phyloP scores from a whole-genome alignment of 345 rosid genomes.

The Raphanus sativus region DNA sequence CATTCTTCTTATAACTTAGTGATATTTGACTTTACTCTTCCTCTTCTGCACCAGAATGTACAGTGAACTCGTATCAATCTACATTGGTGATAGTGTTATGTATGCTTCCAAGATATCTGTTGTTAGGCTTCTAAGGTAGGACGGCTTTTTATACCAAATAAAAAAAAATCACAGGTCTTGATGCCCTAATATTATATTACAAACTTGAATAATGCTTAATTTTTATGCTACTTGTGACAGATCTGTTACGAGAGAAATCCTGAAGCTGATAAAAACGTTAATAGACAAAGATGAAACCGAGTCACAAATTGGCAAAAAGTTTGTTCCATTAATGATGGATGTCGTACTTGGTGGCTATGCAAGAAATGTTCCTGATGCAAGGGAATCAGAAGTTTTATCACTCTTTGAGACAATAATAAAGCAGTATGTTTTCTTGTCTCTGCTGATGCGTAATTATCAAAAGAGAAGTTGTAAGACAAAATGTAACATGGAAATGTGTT shows the following conservation, averaged over 20 bases:
- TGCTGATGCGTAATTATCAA: slow-evolving; percentile 28
- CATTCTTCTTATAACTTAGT: neutral
- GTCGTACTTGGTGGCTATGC: slow-evolving; percentile 96
- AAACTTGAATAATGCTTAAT: slow-evolving; percentile 17
- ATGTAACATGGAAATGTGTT: slow-evolving; percentile 23
- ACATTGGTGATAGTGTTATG: slow-evolving; percentile 84
- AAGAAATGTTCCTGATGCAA: slow-evolving; percentile 95
- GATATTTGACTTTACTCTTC: neutral
- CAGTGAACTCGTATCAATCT: slow-evolving; percentile 92
- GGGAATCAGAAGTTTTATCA: slow-evolving; percentile 97
- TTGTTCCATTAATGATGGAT: slow-evolving; percentile 98
- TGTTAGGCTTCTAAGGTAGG: slow-evolving; percentile 87
- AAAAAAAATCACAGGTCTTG: slow-evolving; percentile 1
- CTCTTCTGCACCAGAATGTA: slow-evolving; percentile 74
- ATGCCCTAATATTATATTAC: neutral
- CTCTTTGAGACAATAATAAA: slow-evolving; percentile 94
- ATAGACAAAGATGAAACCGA: slow-evolving; percentile 96
- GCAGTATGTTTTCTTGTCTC: slow-evolving; percentile 53
- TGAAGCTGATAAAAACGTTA: slow-evolving; percentile 93
- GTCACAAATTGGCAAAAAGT: slow-evolving; percentile 89
- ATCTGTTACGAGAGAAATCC: slow-evolving; percentile 94
- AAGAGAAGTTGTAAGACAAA: slow-evolving; percentile 46
- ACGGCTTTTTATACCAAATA: slow-evolving; percentile 5
- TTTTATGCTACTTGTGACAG: slow-evolving; percentile 45
- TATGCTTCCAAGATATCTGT: slow-evolving; percentile 80